Conservation (phyloP, 805 yeast genomes). For the Tetrapisispora nanseiensis region DNA sequence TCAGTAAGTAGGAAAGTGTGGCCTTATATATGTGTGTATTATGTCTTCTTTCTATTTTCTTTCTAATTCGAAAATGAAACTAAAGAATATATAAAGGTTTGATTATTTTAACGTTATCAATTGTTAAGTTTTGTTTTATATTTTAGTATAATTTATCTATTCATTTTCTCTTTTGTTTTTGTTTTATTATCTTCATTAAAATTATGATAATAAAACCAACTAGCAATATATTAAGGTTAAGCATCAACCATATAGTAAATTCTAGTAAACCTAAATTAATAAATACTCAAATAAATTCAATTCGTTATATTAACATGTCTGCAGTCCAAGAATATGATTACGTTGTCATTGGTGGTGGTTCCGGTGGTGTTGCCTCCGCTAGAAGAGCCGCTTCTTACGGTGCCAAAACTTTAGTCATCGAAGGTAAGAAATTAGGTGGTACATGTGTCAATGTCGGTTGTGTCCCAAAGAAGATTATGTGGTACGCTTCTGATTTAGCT, state of each 20-base stretch:
- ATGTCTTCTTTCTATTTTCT: no score
- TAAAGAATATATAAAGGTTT: no score
- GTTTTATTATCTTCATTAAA: no score
- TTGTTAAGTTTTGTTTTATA: no score
- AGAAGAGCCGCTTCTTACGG: slow-evolving; percentile 94
- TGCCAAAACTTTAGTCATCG: slow-evolving; percentile 75
- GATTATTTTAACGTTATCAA: no score
- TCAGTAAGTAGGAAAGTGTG: no score
- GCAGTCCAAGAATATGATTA: slow-evolving; percentile 54
- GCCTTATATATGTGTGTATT: no score
- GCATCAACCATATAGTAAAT: neutral
- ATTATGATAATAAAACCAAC: neutral
- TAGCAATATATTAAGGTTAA: neutral
- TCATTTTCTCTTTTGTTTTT: neutral
- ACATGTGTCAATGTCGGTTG: slow-evolving; percentile 99
- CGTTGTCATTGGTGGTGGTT: slow-evolving; percentile 96
- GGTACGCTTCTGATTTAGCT: slow-evolving; percentile 93
- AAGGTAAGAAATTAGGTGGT: slow-evolving; percentile 81
- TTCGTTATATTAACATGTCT: slow-evolving; percentile 39
- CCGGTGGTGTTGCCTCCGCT: slow-evolving; percentile 98
- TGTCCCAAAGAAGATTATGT: slow-evolving; percentile 98
- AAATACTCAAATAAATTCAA: slow-evolving; percentile 1
- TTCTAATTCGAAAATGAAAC: no score
- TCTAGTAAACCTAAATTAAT: neutral
- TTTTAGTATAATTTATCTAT: no score